phyloP scores from a whole-genome alignment of 768 basidiomycete species.

The Solioccasus polychromus region DNA sequence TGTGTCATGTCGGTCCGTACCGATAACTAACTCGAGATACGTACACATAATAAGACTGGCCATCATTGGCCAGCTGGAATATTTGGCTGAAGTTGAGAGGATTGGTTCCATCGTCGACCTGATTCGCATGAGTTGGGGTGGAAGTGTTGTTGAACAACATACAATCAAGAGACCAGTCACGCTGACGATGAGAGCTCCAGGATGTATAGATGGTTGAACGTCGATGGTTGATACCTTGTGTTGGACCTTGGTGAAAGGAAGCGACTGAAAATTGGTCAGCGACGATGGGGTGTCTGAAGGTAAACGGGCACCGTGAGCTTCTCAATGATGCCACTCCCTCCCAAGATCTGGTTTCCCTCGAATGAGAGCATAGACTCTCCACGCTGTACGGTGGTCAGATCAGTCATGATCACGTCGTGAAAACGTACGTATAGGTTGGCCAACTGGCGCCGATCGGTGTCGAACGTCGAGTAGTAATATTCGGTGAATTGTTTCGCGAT shows the following conservation, averaged over 20 bases:
- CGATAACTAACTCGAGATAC: constrained; percentile 28
- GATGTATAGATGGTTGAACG: constrained; percentile 76
- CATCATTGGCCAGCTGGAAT: constrained; percentile 87
- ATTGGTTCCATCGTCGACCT: constrained; percentile 81
- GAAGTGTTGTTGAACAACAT: constrained; percentile 21
- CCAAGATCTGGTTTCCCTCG: constrained; percentile 62
- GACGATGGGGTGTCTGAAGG: not conserved
- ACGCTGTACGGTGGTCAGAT: constrained; percentile 49
- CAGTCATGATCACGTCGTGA: constrained; percentile 26
- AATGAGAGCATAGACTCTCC: constrained; percentile 80
- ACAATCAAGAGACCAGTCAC: constrained; percentile 88
- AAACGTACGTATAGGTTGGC: constrained; percentile 72
- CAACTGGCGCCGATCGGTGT: constrained; percentile 55
- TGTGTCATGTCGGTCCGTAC: constrained; percentile 8
- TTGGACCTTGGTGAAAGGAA: constrained; percentile 79
- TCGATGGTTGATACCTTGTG: constrained; percentile 84
- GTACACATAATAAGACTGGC: constrained; percentile 78
- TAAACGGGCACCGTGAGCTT: constrained; percentile 61
- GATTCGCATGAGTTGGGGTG: constrained; percentile 6
- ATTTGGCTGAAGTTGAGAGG: constrained; percentile 90
- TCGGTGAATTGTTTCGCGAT: constrained; percentile 65
- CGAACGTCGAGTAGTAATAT: constrained; percentile 84
- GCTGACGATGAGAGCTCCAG: constrained; percentile 63
- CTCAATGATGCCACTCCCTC: constrained; percentile 53
- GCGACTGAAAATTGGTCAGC: constrained; percentile 38